phyloP scores from a whole-genome alignment of 2,329 filamentous ascomycete species.

The Plenodomus tracheiphilus region DNA sequence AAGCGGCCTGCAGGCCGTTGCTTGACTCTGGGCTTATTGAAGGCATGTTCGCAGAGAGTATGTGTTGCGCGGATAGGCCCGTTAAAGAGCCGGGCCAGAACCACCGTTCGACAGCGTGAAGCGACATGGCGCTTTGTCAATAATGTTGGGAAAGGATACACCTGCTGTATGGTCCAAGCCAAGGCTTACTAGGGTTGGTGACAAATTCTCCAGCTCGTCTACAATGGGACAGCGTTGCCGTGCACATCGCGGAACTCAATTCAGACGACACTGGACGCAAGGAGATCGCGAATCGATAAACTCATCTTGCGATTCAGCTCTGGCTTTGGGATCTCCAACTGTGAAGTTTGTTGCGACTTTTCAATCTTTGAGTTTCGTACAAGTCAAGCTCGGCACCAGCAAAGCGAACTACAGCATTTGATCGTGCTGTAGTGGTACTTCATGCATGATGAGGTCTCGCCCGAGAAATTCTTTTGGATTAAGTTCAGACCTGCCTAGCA shows the following conservation, averaged over 20 bases:
- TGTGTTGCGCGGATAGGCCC: conserved; percentile 15
- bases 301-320: not conserved
- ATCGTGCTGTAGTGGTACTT: not conserved
- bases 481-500: too few species aligned
- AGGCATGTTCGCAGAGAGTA: conserved; percentile 1
- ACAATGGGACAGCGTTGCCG: not conserved
- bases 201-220: not conserved
- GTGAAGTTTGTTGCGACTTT: not conserved
- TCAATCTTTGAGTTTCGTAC: not conserved
- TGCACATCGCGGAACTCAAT: not conserved
- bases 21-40: not conserved
- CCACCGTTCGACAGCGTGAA: conserved; percentile 11
- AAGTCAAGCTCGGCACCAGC: not conserved
- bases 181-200: not conserved
- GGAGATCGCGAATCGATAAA: not conserved
- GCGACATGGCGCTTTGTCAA: not conserved
- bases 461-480: too few species aligned
- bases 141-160: not conserved
- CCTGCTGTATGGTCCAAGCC: not conserved
- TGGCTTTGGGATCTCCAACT: not conserved
- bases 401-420: not conserved
- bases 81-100: conserved; percentile 17
- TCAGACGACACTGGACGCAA: not conserved
- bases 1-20: conserved; percentile 8
- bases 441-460: not conserved